A percentile compares a stretch with the other conserved stretches of the same genome.
Conservation (phyloP, 306 rosid species). For the Malus asiatica region DNA sequence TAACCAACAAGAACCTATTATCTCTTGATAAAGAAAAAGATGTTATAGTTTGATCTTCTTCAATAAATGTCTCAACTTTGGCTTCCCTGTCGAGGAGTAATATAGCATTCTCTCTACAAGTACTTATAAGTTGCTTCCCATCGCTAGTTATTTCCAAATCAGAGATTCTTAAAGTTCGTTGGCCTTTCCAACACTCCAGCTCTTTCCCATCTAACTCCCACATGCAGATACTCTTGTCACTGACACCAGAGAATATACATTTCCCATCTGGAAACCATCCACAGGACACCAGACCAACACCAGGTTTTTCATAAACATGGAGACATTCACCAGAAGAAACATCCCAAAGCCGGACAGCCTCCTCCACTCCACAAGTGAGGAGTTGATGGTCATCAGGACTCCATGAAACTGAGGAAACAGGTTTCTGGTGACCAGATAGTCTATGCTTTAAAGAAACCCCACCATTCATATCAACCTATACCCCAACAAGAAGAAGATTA, state of each 20-base stretch:
- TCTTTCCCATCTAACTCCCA: conserved; percentile 96
- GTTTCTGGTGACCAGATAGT: conserved; percentile 72
- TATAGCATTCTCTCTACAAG: conserved; percentile 50
- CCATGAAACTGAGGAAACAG: conserved; percentile 83
- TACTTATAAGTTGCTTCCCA: conserved; percentile 73
- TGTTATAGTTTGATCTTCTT: conserved; percentile 74
- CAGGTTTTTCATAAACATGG: conserved; percentile 70
- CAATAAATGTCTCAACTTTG: conserved; percentile 62
- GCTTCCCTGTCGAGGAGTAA: conserved; percentile 74
- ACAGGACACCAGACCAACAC: conserved; percentile 68
- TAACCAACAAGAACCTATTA: conserved; percentile 66
- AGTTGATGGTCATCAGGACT: conserved; percentile 81
- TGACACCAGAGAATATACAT: conserved; percentile 68
- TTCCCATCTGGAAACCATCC: conserved; percentile 92
- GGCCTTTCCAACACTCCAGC: conserved; percentile 92
- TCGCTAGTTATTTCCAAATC: conserved; percentile 75
- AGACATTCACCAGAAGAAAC: conserved; percentile 83
- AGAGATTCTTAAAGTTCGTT: conserved; percentile 68
- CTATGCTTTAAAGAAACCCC: conserved; percentile 60
- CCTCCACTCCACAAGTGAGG: conserved; percentile 94
- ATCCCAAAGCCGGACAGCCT: conserved; percentile 85
- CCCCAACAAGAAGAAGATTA: background rate
- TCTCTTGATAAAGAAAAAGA: conserved; percentile 84
- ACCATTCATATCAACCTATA: conserved; percentile 59
- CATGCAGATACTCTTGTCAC: conserved; percentile 87